phyloP scores from a whole-genome alignment of 345 rosid species.

The Brassica incana region DNA sequence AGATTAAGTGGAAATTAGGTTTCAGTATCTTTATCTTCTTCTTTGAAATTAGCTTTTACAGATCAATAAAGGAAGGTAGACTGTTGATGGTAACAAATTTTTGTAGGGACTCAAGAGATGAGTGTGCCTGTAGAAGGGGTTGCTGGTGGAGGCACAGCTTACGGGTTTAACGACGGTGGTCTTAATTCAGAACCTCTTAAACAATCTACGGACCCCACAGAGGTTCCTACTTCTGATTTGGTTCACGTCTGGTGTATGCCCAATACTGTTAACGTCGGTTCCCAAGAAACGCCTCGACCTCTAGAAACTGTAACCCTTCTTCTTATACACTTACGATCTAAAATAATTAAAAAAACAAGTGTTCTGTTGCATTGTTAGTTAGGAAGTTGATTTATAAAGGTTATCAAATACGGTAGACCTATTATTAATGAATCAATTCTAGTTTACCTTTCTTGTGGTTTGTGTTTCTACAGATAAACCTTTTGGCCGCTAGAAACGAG shows the following conservation, averaged over 20 bases:
- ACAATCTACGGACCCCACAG: constrained; percentile 61
- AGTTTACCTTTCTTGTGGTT: not conserved
- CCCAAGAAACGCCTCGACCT: constrained; percentile 77
- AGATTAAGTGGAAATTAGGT: not conserved
- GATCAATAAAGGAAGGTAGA: not conserved
- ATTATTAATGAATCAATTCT: not conserved
- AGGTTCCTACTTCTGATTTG: constrained; percentile 69
- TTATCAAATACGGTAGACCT: not conserved
- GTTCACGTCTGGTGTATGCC: constrained; percentile 89
- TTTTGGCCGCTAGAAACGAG: constrained; percentile 96
- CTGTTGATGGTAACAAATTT: not conserved
- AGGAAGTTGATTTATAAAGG: not conserved
- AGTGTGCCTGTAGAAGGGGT: constrained; percentile 85
- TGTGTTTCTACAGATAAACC: constrained; percentile 60
- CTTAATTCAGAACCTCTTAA: constrained; percentile 42
- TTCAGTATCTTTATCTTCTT: not conserved
- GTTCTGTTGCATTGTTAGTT: too few species aligned
- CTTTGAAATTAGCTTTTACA: too few species aligned
- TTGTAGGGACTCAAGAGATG: constrained; percentile 30
- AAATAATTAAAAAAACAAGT: too few species aligned
- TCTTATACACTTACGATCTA: not conserved
- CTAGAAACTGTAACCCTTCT: constrained; percentile 71
- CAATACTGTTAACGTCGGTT: constrained; percentile 74
- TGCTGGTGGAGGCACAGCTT: constrained; percentile 97
- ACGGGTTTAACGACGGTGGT: constrained; percentile 82